Base-by-base conservation (phyloP, 371 early-diverging fungal genomes). In the Mucor piriformis region DNA sequence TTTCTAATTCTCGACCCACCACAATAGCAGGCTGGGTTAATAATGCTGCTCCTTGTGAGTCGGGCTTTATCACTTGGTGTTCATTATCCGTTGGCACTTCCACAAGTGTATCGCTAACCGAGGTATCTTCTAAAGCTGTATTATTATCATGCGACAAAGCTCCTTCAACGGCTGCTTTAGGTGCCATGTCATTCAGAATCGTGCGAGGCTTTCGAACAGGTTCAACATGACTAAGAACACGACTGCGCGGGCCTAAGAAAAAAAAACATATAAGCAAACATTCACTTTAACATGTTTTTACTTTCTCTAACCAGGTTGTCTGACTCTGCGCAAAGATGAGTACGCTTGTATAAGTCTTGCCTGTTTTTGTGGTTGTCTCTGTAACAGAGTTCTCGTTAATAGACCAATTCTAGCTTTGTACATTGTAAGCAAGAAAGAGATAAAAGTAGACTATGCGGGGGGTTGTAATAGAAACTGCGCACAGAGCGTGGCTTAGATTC, bases 1-100 rank as follows among this genome's bases (percentile, higher is more conserved):
- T 90, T 69, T 93, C 95, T 15, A 93, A 53, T 69, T 95, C 90
- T 18, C 93, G 70, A 3, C 85, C 85, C 43, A 94, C 85, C 7
- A 90, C 77, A 20, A 94, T 54, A 3, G 88, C 87, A 16, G 88
- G 73, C 35, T 86, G 85, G 0, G 82, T 61, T 3, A 87, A 65
- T 20, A 84, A 43, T 15, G 76, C 72, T 18, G 78, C 69, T 4
- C 83, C 84, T 2, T 54, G 42, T 15, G 70, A 68, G 47, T 69
- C 64, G n/a, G 74, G 66, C 21, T 67, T 69, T 18, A 81, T 50
- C 3, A 81, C 68, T 15, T 63, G 63, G 24, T 67, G 63, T 27
- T 62, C 63, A 15, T 55, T 16, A 6, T 62, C 55, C 6, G 64
- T 42, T 3, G 78, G 76, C 6, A 80, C 70, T 18, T 70, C 58